Evolutionary conservation across 345 rosid species (phyloP), one percentile per base, ranked within the genome.

Genomic region (Ailanthus altissimus): DNA sequence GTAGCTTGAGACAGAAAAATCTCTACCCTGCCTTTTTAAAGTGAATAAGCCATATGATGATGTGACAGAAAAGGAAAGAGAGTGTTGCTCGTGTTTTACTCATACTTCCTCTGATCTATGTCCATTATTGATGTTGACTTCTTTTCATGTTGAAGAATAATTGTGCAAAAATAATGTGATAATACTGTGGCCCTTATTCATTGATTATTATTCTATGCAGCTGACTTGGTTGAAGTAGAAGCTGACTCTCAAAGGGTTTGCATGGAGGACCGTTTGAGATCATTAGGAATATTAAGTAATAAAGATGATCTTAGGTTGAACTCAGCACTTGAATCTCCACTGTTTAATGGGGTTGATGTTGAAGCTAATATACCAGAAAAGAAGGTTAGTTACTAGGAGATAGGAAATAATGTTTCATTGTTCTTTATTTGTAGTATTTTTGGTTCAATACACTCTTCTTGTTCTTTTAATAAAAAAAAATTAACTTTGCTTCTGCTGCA

Each of bases 261-360:
- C 86, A 85, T 96, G 92, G 97, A 93, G 90, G 84, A 85, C 75
- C 86, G 66, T 70, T 79, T 96, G 81, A 90, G 93, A 78, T 80
- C 84, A 5, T 78, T 91, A 54, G 90, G 91, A 54, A 78, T 94
- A 79, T 86, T 96, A 56, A 32, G 81, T 53, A 60, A 57, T 51
- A 78, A 80, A 67, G 92, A 83, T 77, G 85, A 87, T 57, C 59
- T 67, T 36, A 45, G 62, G 42, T 72, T 77, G 42, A 83, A 58
- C 68, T 79, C 83, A 36, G 54, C 67, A 21, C 74, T 84, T 53
- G 82, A 77, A 76, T 78, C 88, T 78, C 61, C 83, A 10, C 57
- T 81, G 63, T 73, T 86, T 60, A 79, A 77, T 57, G 93, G 88
- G 81, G 78, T 88, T 70, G 86, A 88, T 80, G 83, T 96, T 12